A percentile compares a stretch with the other conserved stretches of the same genome.
These are phyloP conservation scores for Lotmaria passim DNA, from an alignment of 208 protist species.

Conservation along the genomic window DNA sequence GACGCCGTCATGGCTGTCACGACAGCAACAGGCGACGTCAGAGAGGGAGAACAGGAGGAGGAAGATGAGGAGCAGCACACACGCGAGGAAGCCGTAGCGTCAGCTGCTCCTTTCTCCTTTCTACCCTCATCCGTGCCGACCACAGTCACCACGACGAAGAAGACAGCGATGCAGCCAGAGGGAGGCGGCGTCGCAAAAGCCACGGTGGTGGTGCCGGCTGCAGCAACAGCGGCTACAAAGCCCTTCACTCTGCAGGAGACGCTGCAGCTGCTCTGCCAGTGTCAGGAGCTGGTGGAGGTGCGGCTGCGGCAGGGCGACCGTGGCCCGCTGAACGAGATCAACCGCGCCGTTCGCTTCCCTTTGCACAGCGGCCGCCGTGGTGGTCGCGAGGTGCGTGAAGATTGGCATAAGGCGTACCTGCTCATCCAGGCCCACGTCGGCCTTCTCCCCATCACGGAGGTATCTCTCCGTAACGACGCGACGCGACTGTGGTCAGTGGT, in stretches of 20 bases:
- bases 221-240: background rate
- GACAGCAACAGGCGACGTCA: too few relatives aligned
- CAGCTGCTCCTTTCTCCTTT: too few relatives aligned
- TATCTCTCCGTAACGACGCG: conserved; percentile 82
- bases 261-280: conserved; percentile 64
- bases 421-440: conserved; percentile 79
- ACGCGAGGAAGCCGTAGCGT: too few relatives aligned
- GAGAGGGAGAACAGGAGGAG: too few relatives aligned
- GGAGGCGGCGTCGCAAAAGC: background rate
- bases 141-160: too few relatives aligned
- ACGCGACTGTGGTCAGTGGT: conserved; percentile 68
- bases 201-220: background rate
- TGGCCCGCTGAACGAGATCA: conserved; percentile 80
- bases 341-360: conserved; percentile 72
- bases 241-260: conserved; percentile 31
- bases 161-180: too few relatives aligned
- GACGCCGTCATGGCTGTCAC: too few relatives aligned
- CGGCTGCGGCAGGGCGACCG: conserved; percentile 83
- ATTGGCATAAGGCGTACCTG: conserved; percentile 91
- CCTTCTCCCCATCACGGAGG: conserved; percentile 59
- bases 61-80: too few relatives aligned
- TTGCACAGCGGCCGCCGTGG: conserved; percentile 67
- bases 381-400: conserved; percentile 79
- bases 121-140: too few relatives aligned
- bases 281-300: conserved; percentile 73